Evolutionary conservation across 495 filamentous ascomycete genomes (phyloP).

Genomic region (Hypoxylon crocopeplum): DNA sequence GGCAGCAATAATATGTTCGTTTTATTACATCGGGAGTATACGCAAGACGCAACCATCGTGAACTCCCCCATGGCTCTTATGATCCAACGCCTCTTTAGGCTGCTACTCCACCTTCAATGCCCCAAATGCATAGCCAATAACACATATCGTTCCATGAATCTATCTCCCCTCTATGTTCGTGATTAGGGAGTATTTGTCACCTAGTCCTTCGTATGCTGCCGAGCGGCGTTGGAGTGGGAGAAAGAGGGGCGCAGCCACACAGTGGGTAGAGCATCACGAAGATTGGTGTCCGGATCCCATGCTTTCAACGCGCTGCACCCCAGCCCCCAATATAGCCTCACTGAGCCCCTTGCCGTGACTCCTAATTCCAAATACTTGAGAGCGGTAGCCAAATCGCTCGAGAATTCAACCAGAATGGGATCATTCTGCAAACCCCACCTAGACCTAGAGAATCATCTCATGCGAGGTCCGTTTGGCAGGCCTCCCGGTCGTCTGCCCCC

Average conservation of each 20-base stretch:
- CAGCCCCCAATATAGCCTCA: conserved; percentile 21
- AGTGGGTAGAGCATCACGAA: conserved; percentile 1
- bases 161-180: not conserved
- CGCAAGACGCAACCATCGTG: conserved; percentile 18
- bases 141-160: not conserved
- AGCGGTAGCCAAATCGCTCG: conserved; percentile 1
- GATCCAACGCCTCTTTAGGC: conserved; percentile 12
- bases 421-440: not conserved
- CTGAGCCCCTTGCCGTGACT: conserved; percentile 5
- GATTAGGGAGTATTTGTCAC: not conserved
- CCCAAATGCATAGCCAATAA: conserved; percentile 13
- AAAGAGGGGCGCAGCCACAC: conserved; percentile 19
- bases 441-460: conserved; percentile 47
- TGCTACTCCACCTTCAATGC: not conserved
- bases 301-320: not conserved
- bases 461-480: conserved; percentile 51
- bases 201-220: conserved; percentile 6
- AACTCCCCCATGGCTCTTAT: not conserved
- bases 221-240: not conserved
- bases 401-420: not conserved
- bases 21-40: conserved; percentile 7
- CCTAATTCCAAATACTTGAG: not conserved
- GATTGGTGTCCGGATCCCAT: conserved; percentile 1
- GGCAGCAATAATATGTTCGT: conserved; percentile 21
- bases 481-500: conserved; percentile 45